phyloP scores from a whole-genome alignment of 257 asterid genomes.

The Marsdenia floribunda region DNA sequence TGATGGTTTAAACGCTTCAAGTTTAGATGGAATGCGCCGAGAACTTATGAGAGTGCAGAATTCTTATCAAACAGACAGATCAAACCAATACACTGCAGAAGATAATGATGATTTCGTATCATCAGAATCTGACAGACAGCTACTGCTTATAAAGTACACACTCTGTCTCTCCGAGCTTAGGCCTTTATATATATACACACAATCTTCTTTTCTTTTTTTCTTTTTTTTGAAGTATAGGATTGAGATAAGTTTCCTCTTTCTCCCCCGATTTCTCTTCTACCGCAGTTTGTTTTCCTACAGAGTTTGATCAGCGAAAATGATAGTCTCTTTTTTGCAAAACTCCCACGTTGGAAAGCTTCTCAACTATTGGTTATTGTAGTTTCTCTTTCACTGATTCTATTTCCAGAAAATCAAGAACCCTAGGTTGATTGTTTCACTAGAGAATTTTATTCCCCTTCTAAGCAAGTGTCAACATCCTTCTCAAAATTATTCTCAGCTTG shows the following conservation, averaged over 20 bases:
- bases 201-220: too few species aligned
- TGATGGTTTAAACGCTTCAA: conserved; percentile 65
- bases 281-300: neutral
- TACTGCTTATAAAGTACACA: conserved; percentile 75
- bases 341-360: neutral
- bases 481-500: neutral
- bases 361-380: neutral
- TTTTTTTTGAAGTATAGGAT: neutral
- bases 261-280: neutral
- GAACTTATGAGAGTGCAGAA: conserved; percentile 87
- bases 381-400: neutral
- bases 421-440: neutral
- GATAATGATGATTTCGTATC: conserved; percentile 74
- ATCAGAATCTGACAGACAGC: conserved; percentile 87
- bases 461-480: neutral
- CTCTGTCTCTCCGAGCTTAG: neutral
- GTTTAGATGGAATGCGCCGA: conserved; percentile 65
- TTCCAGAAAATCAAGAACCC: neutral
- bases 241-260: neutral
- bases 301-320: neutral
- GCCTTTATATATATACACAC: neutral
- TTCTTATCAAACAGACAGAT: conserved; percentile 52
- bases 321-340: neutral
- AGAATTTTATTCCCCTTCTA: neutral
- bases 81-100: conserved; percentile 44